Evolutionary conservation across 331 rosid genomes (phyloP).

Genomic region (Telfairia occidentalis): DNA sequence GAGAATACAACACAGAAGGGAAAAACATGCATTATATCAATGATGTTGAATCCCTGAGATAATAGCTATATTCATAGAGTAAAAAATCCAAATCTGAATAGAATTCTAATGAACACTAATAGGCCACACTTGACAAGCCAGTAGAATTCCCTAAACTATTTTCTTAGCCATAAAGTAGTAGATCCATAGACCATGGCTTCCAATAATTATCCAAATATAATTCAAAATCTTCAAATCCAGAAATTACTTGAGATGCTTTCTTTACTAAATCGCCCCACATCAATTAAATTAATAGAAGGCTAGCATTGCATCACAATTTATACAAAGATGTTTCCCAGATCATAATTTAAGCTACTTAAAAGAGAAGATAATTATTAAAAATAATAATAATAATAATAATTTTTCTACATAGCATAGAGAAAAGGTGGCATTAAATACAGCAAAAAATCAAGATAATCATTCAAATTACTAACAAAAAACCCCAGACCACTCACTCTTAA

Average conservation of each 20-base stretch:
- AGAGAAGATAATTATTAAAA: not conserved
- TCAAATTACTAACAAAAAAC: not conserved
- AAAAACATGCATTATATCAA: not conserved
- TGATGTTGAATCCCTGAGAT: not conserved
- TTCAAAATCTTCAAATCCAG: not conserved
- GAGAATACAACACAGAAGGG: not conserved
- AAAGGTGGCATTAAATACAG: not conserved
- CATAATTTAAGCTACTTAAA: not conserved
- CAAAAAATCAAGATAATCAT: not conserved
- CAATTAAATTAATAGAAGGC: not conserved
- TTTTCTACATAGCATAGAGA: not conserved
- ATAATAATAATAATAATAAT: not conserved
- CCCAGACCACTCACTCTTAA: not conserved
- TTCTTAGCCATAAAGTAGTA: not conserved
- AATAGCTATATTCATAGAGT: not conserved
- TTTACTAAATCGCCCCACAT: not conserved
- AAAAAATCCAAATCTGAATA: not conserved
- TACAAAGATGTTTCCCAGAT: not conserved
- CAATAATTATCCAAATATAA: not conserved
- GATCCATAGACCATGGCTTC: not conserved
- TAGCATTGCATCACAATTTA: not conserved
- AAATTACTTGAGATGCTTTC: not conserved
- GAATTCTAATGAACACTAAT: not conserved
- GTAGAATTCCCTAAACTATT: not conserved
- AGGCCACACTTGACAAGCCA: not conserved